A percentile compares a stretch with the other conserved stretches of the same genome.
These are phyloP conservation scores for Hyparrhenia diplandra DNA, from an alignment of 176 grass and related monocot genomes.

Conservation along the genomic window DNA sequence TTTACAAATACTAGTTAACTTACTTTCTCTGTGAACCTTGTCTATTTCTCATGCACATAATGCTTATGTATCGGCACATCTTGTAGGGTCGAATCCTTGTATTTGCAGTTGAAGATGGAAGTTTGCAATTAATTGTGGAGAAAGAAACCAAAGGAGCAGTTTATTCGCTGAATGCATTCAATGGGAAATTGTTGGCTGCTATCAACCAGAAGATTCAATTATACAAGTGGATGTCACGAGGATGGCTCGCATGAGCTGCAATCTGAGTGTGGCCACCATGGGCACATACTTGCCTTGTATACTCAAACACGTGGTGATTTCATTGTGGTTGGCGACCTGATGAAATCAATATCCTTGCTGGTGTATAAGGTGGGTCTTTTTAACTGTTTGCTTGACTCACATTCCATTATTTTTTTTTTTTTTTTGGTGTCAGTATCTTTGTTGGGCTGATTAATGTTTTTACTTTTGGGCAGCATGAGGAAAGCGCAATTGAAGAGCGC, in stretches of 20 bases:
- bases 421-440: not conserved
- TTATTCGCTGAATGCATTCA: slow-evolving; percentile 87
- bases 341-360: slow-evolving; percentile 92
- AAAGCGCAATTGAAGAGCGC: slow-evolving; percentile 86
- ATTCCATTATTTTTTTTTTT: not conserved
- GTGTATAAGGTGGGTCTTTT: slow-evolving; percentile 69
- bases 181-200: slow-evolving; percentile 89
- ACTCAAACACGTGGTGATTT: slow-evolving; percentile 94
- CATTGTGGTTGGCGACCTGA: slow-evolving; percentile 92
- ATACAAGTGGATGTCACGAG: slow-evolving; percentile 75
- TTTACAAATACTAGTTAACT: not conserved
- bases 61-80: slow-evolving; percentile 2
- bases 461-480: slow-evolving; percentile 57
- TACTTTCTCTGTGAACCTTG: not conserved
- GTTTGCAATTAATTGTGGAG: slow-evolving; percentile 69
- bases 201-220: slow-evolving; percentile 97
- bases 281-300: slow-evolving; percentile 83
- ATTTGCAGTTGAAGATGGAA: slow-evolving; percentile 88
- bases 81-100: slow-evolving; percentile 84
- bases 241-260: slow-evolving; percentile 78
- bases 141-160: slow-evolving; percentile 96
- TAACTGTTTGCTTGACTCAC: not conserved
- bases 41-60: not conserved
- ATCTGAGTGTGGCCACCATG: slow-evolving; percentile 84
- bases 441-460: not conserved